Percentiles rank a stretch among this genome's conserved stretches.
Evolutionary conservation across 2,329 filamentous ascomycete genomes (phyloP).

Genomic region (Paramyrothecium roridum): DNA sequence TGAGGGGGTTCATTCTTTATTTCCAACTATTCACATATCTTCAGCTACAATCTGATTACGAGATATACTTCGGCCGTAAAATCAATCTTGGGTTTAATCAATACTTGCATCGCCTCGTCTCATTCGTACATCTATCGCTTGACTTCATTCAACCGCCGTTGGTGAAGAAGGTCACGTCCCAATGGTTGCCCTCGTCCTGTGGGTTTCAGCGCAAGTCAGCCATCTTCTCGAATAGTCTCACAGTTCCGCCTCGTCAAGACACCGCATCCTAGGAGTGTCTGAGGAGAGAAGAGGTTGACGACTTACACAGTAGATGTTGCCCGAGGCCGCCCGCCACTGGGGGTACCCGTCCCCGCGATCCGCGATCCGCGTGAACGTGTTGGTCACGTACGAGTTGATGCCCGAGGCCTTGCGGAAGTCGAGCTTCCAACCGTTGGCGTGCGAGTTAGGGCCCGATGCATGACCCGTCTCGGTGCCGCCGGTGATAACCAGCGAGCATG

Average conservation of each 20-base stretch:
- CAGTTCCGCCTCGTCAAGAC: no score
- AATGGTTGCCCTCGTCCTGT: slow-evolving; percentile 16
- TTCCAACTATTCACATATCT: no score
- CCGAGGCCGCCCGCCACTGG: slow-evolving; percentile 17
- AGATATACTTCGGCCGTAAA: no score
- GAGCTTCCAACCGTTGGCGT: slow-evolving; percentile 19
- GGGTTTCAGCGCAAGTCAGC: not conserved
- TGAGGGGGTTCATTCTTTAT: no score
- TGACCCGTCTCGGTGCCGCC: slow-evolving; percentile 20
- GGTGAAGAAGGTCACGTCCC: slow-evolving; percentile 13
- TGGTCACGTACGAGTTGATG: slow-evolving; percentile 14
- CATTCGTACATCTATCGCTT: not conserved
- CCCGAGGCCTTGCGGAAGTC: slow-evolving; percentile 14
- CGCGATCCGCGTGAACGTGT: slow-evolving; percentile 14
- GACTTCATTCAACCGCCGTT: not conserved
- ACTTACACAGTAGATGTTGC: slow-evolving; percentile 21
- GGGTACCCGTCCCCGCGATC: slow-evolving; percentile 12
- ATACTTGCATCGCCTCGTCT: no score
- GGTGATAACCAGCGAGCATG: slow-evolving; percentile 14
- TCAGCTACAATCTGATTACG: no score
- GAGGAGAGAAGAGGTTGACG: no score
- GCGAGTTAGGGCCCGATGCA: slow-evolving; percentile 13
- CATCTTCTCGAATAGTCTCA: no score
- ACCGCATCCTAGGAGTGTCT: no score
- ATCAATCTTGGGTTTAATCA: no score